These are phyloP conservation scores for Vitis hybrid DNA, from an alignment of 177 flowering plant genomes.

Conservation along the genomic window DNA sequence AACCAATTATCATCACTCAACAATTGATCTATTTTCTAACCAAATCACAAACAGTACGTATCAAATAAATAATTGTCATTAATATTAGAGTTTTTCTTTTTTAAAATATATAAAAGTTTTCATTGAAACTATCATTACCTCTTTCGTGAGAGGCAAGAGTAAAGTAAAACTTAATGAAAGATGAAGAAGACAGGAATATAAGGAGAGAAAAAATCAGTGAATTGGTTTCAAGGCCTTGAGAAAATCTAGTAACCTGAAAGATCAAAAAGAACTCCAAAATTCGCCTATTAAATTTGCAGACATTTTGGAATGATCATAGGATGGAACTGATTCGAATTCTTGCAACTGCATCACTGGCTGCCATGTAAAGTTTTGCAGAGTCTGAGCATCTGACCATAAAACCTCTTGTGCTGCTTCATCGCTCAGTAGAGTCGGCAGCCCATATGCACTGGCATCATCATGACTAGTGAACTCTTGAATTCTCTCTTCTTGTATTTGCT, in stretches of 20 bases:
- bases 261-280: constrained; percentile 35
- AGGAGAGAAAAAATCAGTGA: background rate
- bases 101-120: too few species aligned
- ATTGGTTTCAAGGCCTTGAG: constrained; percentile 15
- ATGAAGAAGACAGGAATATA: background rate
- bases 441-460: constrained; percentile 8
- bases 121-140: too few species aligned
- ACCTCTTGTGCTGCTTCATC: constrained; percentile 25
- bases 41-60: too few species aligned
- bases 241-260: constrained; percentile 23
- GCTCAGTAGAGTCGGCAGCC: constrained; percentile 18
- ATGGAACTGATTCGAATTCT: constrained; percentile 16
- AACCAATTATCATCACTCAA: too few species aligned
- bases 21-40: too few species aligned
- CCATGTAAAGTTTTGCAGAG: constrained; percentile 23
- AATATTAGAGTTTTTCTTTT: too few species aligned
- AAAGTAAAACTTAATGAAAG: background rate
- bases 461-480: constrained; percentile 5
- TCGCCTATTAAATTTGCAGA: constrained; percentile 15
- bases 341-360: constrained; percentile 24
- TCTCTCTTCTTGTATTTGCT: background rate
- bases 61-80: too few species aligned
- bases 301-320: constrained; percentile 14
- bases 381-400: constrained; percentile 25
- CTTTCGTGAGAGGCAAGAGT: background rate